Conservation (phyloP, 768 basidiomycete genomes). For the Stropharia rugosoannulata region DNA sequence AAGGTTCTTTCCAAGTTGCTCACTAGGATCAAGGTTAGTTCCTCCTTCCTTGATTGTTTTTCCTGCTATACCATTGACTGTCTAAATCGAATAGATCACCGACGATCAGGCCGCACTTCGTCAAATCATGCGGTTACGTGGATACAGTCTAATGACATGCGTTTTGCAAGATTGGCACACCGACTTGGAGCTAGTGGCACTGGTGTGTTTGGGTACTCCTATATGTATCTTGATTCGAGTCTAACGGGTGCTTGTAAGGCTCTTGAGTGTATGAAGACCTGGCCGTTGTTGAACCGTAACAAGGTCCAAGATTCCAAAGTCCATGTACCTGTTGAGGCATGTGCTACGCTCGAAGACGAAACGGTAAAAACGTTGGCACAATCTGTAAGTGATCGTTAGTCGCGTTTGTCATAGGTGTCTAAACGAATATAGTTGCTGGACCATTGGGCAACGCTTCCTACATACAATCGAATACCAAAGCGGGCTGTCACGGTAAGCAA, state of each 20-base stretch:
- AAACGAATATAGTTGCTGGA: conserved; percentile 57
- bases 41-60: background rate
- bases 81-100: conserved; percentile 62
- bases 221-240: background rate
- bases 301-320: conserved; percentile 85
- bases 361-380: conserved; percentile 57
- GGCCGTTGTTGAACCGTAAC: conserved; percentile 85
- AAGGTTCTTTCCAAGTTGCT: conserved; percentile 83
- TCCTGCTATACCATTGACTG: background rate
- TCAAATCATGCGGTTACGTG: conserved; percentile 89
- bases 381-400: conserved; percentile 43
- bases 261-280: conserved; percentile 65
- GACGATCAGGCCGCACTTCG: conserved; percentile 75
- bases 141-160: conserved; percentile 89
- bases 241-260: conserved; percentile 36
- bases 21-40: conserved; percentile 73
- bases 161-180: conserved; percentile 73
- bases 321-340: conserved; percentile 57
- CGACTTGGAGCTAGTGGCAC: conserved; percentile 68
- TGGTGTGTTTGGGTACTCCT: conserved; percentile 46
- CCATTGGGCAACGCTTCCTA: conserved; percentile 75
- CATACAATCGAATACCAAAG: conserved; percentile 88
- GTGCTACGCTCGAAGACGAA: conserved; percentile 55
- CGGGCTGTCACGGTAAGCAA: conserved; percentile 36
- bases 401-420: background rate